A percentile compares a stretch with the other conserved stretches of the same genome.
Evolutionary conservation across 768 basidiomycete species (phyloP).

Genomic region (Termitomyces sp.): DNA sequence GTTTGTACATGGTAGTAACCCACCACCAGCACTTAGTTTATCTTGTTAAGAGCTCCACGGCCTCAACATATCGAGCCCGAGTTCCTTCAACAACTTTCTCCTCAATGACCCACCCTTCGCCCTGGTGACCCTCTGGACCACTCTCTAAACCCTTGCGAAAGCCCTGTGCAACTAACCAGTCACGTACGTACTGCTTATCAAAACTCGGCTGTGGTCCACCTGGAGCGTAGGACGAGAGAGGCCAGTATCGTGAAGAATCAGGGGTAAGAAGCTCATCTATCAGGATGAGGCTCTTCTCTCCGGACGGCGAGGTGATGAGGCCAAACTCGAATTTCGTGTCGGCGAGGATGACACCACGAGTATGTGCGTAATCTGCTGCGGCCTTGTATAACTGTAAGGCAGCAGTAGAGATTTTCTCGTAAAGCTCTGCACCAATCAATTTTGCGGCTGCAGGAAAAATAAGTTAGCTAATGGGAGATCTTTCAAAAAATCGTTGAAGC

Average conservation of each 20-base stretch:
- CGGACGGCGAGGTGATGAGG: constrained; percentile 42
- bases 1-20: neutral
- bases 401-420: constrained; percentile 48
- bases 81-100: constrained; percentile 76
- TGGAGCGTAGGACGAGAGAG: constrained; percentile 61
- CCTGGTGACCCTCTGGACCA: constrained; percentile 59
- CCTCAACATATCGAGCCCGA: constrained; percentile 73
- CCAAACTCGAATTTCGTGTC: constrained; percentile 99
- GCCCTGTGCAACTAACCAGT: constrained; percentile 75
- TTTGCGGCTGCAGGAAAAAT: constrained; percentile 44
- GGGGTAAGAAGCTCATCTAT: constrained; percentile 98
- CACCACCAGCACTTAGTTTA: neutral
- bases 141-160: constrained; percentile 77
- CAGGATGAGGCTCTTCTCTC: constrained; percentile 57
- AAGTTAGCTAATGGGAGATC: constrained; percentile 3
- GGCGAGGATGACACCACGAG: constrained; percentile 85
- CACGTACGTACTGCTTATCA: constrained; percentile 94
- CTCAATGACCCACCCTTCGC: constrained; percentile 76
- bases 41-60: constrained; percentile 50
- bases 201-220: constrained; percentile 85
- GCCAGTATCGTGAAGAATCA: constrained; percentile 98
- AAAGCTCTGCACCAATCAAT: constrained; percentile 65
- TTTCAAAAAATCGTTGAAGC: neutral
- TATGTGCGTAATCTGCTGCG: constrained; percentile 69
- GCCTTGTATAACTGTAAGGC: constrained; percentile 66